A percentile compares a stretch with the other conserved stretches of the same genome.
Conservation (phyloP, 371 early-diverging fungal species). For the Mortierella sp. region DNA sequence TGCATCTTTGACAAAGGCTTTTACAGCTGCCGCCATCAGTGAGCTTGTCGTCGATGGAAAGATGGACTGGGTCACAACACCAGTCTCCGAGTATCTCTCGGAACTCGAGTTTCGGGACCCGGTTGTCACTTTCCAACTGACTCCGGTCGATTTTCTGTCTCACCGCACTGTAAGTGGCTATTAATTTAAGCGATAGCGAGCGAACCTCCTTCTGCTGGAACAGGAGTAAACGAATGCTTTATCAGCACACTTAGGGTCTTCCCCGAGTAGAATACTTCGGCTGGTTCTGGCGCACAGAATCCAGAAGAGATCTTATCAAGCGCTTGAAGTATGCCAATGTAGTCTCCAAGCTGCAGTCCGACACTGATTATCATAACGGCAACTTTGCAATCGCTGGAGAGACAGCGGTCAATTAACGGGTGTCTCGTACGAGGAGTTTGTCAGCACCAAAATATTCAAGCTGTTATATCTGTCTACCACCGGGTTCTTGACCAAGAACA, state of each 20-base stretch:
- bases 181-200: neutral
- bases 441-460: neutral
- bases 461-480: conserved; percentile 6
- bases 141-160: conserved; percentile 15
- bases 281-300: conserved; percentile 5
- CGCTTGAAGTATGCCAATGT: conserved; percentile 4
- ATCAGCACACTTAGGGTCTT: neutral
- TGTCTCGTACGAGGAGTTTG: conserved; percentile 2
- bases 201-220: no score
- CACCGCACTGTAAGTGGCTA: conserved; percentile 17
- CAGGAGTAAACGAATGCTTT: no score
- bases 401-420: conserved; percentile 5
- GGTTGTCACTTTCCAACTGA: conserved; percentile 9
- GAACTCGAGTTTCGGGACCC: conserved; percentile 18
- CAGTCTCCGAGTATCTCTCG: conserved; percentile 18
- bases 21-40: conserved; percentile 16
- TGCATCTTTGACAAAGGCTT: conserved; percentile 19
- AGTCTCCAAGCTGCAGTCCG: neutral
- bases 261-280: conserved; percentile 1
- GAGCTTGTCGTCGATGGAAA: conserved; percentile 25
- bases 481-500: conserved; percentile 5
- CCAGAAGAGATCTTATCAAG: conserved; percentile 8
- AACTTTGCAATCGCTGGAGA: conserved; percentile 18
- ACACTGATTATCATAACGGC: conserved; percentile 7
- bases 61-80: conserved; percentile 18